Evolutionary conservation across 169 alveolate species (phyloP).

Genomic region (Eimeria mitis): DNA sequence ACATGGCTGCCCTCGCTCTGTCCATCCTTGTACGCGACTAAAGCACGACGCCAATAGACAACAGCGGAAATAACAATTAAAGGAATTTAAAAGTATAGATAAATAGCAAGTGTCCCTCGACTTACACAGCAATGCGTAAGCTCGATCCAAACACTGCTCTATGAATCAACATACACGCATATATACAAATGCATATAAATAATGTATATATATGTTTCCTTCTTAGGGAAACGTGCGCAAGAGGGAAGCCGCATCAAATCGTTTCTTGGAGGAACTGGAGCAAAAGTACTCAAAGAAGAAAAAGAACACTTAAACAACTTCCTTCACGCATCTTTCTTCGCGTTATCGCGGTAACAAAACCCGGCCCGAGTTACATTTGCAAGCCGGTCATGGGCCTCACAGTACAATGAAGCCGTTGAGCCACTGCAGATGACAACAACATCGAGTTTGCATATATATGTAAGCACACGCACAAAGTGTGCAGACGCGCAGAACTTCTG

Average conservation of each 20-base stretch:
- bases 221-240: conserved; percentile 42
- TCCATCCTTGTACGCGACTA: conserved; percentile 41
- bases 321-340: background rate
- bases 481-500: background rate
- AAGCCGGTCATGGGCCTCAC: background rate
- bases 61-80: background rate
- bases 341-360: background rate
- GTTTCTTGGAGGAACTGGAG: conserved; percentile 45
- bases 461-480: background rate
- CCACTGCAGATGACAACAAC: conserved; percentile 8
- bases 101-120: conserved; percentile 9
- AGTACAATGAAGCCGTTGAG: conserved; percentile 26
- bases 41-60: background rate
- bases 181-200: background rate
- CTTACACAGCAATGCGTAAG: background rate
- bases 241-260: conserved; percentile 47
- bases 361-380: conserved; percentile 23
- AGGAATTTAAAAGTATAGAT: background rate
- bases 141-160: background rate
- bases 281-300: conserved; percentile 46
- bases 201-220: background rate
- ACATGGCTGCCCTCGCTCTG: conserved; percentile 32
- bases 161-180: background rate
- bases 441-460: background rate
- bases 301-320: background rate